A percentile compares a stretch with the other conserved stretches of the same genome.
phyloP scores from a whole-genome alignment of 495 filamentous ascomycete genomes.

The Saxispiralis lemnorum region DNA sequence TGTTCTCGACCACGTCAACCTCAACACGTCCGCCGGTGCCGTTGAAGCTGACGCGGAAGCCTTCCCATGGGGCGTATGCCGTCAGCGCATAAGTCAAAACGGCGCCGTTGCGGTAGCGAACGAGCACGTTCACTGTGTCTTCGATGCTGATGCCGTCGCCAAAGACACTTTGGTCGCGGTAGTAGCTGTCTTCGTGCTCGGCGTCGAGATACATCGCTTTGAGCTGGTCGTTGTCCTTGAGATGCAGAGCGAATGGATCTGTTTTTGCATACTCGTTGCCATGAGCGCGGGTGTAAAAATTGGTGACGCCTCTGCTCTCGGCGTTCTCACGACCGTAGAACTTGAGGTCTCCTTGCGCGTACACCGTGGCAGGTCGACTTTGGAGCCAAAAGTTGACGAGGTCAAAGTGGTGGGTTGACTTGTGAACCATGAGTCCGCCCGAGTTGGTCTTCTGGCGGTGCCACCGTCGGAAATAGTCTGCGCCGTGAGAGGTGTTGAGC shows the following conservation, averaged over 20 bases:
- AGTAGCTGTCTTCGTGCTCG: constrained; percentile 41
- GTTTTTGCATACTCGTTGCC: constrained; percentile 22
- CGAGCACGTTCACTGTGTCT: constrained; percentile 41
- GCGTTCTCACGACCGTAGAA: constrained; percentile 34
- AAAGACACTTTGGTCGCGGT: constrained; percentile 40
- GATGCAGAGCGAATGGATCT: constrained; percentile 35
- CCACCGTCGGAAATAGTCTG: constrained; percentile 45
- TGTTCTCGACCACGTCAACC: constrained; percentile 33
- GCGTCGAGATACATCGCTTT: constrained; percentile 40
- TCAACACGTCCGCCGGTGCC: constrained; percentile 30
- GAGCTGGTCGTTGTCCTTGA: constrained; percentile 31
- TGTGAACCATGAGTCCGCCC: constrained; percentile 35
- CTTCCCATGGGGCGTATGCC: constrained; percentile 34
- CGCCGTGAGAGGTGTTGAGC: constrained; percentile 40
- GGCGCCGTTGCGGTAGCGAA: constrained; percentile 35
- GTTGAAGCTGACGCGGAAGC: constrained; percentile 31
- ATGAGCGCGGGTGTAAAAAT: constrained; percentile 26
- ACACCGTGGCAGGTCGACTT: constrained; percentile 28
- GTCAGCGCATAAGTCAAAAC: constrained; percentile 32
- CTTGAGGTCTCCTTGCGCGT: constrained; percentile 30
- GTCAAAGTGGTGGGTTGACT: constrained; percentile 34
- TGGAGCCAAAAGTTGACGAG: constrained; percentile 35
- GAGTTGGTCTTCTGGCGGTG: constrained; percentile 41
- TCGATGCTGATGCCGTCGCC: constrained; percentile 43
- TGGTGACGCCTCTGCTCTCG: constrained; percentile 24